Percentiles rank a stretch among this genome's conserved stretches.
These are phyloP conservation scores for Dothiorella sarmentorum DNA, from an alignment of 2,329 filamentous ascomycete genomes.

Conservation along the genomic window DNA sequence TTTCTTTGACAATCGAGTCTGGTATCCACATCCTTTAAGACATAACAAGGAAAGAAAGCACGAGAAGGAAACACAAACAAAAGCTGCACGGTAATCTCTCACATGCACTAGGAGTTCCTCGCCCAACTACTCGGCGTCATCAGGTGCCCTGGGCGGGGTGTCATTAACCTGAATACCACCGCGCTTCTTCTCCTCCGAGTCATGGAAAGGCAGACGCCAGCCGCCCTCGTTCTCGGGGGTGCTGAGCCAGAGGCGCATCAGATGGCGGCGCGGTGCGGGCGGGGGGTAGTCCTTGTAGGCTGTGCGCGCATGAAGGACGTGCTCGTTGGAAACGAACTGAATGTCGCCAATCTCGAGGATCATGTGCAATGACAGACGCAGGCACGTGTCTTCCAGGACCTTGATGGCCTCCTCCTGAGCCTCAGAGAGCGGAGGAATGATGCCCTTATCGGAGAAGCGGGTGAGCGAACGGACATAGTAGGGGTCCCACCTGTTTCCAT, in stretches of 20 bases:
- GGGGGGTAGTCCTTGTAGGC: conserved; percentile 71
- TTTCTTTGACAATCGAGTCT: not conserved
- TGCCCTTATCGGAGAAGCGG: conserved; percentile 68
- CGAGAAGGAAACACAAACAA: too few relatives aligned
- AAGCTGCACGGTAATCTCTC: too few relatives aligned
- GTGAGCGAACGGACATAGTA: conserved; percentile 77
- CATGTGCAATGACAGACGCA: conserved; percentile 75
- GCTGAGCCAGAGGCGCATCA: conserved; percentile 81
- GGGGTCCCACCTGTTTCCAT: conserved; percentile 64
- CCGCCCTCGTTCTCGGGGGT: conserved; percentile 80
- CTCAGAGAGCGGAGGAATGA: conserved; percentile 68
- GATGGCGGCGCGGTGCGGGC: conserved; percentile 67
- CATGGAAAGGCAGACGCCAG: conserved; percentile 79
- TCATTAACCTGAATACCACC: conserved; percentile 87
- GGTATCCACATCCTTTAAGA: not conserved
- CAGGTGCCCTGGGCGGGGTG: conserved; percentile 66
- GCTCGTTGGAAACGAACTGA: conserved; percentile 78
- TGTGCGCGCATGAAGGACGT: conserved; percentile 77
- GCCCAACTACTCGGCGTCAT: conserved; percentile 70
- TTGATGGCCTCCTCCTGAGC: conserved; percentile 66
- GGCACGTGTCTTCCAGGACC: conserved; percentile 73
- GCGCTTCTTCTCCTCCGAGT: conserved; percentile 78
- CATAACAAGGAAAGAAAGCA: not conserved
- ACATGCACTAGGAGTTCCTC: too few relatives aligned
- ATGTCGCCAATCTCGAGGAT: conserved; percentile 82